Evolutionary conservation across 371 early-diverging fungal genomes (phyloP), one percentile per base, ranked within the genome.

Genomic region (Catenaria anguillulae): DNA sequence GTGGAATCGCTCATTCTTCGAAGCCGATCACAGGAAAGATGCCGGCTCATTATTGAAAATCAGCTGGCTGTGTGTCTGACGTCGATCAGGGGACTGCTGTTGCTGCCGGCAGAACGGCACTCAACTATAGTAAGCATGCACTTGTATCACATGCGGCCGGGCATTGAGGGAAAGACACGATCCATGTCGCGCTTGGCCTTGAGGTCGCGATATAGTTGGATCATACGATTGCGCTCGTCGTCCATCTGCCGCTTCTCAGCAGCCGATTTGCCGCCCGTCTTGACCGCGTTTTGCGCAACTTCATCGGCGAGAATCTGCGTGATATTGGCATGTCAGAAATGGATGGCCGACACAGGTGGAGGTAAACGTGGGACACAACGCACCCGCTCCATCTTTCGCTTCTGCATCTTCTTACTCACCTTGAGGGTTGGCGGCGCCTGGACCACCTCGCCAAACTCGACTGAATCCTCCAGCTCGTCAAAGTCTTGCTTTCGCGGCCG

Each of bases 361-460:
- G 24, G 13, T 33, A 45, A 5, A 5, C 29, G 24, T 34, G 4
- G 43, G 29, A 40, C 5, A 40, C 12, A 17, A 40, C 61, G 62
- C 15, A 45, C 35, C 56, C 36, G 23, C n/a, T 40, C 31, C 23
- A 33, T 33, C 55, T 42, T 33, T 17, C 50, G 26, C 24, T 74
- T 75, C 33, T 75, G 72, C 35, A 74, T 76, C 50, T 78, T 80
- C n/a, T 76, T 78, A 33, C 77, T 55, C 52, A 69, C 70, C 19
- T 66, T 77, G 24, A 80, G 65, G 2, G 64, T 67, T 35, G 80
- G 80, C 54, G 80, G 80, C 33, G 78, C 78, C 66, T 78, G 70
- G 6, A 70, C 80, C 4, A 80, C 77, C 64, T 80, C 80, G 42
- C 80, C 80, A 69, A 80, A 80, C 60, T 73, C 73, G 24, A 80